A percentile compares a stretch with the other conserved stretches of the same genome.
phyloP scores from a whole-genome alignment of 345 rosid species.

The Acer campestre region DNA sequence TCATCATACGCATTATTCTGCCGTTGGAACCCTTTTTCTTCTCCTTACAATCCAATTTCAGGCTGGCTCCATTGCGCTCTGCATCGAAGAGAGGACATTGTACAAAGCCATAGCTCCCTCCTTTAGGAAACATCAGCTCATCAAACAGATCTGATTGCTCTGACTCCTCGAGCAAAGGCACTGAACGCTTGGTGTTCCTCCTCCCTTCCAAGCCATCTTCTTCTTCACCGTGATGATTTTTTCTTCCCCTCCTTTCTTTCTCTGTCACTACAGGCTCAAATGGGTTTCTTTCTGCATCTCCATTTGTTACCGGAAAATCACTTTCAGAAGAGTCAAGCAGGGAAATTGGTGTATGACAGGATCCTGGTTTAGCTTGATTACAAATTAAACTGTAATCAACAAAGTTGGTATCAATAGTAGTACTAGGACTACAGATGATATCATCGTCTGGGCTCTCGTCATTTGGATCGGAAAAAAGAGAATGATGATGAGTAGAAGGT shows the following conservation, averaged over 20 bases:
- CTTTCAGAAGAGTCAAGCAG: constrained; percentile 13
- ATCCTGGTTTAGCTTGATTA: not conserved
- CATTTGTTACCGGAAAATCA: constrained; percentile 19
- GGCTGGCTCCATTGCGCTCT: not conserved
- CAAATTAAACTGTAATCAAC: constrained; percentile 9
- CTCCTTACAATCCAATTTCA: not conserved
- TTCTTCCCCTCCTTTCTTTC: constrained; percentile 29
- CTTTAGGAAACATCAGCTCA: constrained; percentile 38
- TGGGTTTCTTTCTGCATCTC: not conserved
- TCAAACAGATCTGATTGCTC: constrained; percentile 52
- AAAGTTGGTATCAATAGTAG: constrained; percentile 18
- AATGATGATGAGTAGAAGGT: constrained; percentile 17
- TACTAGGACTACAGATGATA: not conserved
- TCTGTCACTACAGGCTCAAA: not conserved
- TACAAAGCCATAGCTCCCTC: constrained; percentile 12
- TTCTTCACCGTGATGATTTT: constrained; percentile 36
- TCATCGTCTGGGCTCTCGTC: constrained; percentile 15
- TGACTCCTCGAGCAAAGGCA: constrained; percentile 43
- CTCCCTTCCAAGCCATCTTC: constrained; percentile 34
- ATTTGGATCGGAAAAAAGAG: constrained; percentile 13
- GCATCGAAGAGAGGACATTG: not conserved
- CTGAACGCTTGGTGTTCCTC: constrained; percentile 53
- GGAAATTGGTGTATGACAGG: not conserved
- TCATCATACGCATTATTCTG: constrained; percentile 10
- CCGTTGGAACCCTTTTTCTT: constrained; percentile 15